Conservation (phyloP, 768 basidiomycete genomes). For the Punctularia strigosozonata region DNA sequence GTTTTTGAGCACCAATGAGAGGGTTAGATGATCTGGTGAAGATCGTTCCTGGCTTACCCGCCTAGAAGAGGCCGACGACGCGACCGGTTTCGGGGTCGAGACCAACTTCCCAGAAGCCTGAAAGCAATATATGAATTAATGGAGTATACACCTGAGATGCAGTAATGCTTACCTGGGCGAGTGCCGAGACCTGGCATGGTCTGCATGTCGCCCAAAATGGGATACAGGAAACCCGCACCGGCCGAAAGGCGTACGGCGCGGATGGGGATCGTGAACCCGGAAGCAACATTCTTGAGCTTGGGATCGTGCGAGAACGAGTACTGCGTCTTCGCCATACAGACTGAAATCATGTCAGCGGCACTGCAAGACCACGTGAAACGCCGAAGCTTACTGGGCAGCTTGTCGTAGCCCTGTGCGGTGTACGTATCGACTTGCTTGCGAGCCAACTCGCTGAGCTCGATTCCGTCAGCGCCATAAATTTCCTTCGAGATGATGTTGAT, state of each 20-base stretch:
- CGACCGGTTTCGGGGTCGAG: constrained; percentile 70
- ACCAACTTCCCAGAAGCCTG: constrained; percentile 86
- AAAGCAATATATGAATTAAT: constrained; percentile 5
- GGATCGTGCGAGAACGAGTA: constrained; percentile 96
- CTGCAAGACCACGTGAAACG: background rate
- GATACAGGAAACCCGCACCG: constrained; percentile 93
- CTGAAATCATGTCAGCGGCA: constrained; percentile 24
- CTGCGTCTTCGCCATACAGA: constrained; percentile 97
- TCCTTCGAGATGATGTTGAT: constrained; percentile 80
- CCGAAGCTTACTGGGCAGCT: constrained; percentile 56
- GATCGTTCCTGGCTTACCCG: constrained; percentile 10
- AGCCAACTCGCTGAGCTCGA: constrained; percentile 78
- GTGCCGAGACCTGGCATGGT: constrained; percentile 96
- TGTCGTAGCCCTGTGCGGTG: constrained; percentile 76
- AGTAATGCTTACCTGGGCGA: constrained; percentile 55
- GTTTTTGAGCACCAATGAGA: too few relatives aligned
- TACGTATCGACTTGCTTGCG: constrained; percentile 82
- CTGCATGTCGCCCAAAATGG: constrained; percentile 92
- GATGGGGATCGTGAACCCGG: constrained; percentile 89
- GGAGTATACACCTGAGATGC: background rate
- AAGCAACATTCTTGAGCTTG: constrained; percentile 80
- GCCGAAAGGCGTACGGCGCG: constrained; percentile 80
- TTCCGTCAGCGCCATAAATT: constrained; percentile 90
- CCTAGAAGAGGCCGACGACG: constrained; percentile 81
- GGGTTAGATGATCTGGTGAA: too few relatives aligned